Evolutionary conservation across 2,329 filamentous ascomycete species (phyloP), one percentile per base, ranked within the genome.

Genomic region (Dendryphion nanum): DNA sequence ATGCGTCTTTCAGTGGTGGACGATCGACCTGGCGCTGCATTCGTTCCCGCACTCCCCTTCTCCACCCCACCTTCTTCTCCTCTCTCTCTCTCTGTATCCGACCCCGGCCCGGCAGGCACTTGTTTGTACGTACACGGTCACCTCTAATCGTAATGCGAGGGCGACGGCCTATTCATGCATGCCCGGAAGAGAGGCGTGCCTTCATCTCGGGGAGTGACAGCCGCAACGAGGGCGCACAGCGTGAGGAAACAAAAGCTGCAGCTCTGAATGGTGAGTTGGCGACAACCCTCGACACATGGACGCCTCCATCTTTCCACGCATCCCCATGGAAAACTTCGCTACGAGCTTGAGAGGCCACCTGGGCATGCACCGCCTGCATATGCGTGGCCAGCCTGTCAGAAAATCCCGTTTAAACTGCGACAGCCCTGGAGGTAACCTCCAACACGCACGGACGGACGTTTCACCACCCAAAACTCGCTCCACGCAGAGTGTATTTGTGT

Each of bases 391-490:
- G 43, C 42, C 48, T 51, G 44, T 44, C 44, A 48, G 34, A 39
- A 37, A 37, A 47, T 18, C 18, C 50, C 48, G 44, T 50, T 49
- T 46, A 53, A 48, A 47, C 49, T 53, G 50, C 53, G 40, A 50
- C 55, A 50, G 36, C n/a, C n/a, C n/a, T n/a, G n/a, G n/a, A n/a
- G n/a, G n/a, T n/a, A n/a, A 29, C 33, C 40, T 45, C 41, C 48
- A 54, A 51, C 48, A 50, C 52, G 48, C 53, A 52, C 48, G 47
- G 45, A 40, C 54, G 60, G 45, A 40, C 54, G 60, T 62, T 63
- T 63, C 61, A 64, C 51, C 38, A 44, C 45, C 21, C 33, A 38
- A 33, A 37, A 35, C 21, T n/a, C 37, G 45, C 50, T 29, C 28
- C 43, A 37, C 48, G 40, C 46, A 48, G 39, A 45, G 47, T 42